phyloP scores from a whole-genome alignment of 352 stramenopile species.

The Phytopythium aichiense region DNA sequence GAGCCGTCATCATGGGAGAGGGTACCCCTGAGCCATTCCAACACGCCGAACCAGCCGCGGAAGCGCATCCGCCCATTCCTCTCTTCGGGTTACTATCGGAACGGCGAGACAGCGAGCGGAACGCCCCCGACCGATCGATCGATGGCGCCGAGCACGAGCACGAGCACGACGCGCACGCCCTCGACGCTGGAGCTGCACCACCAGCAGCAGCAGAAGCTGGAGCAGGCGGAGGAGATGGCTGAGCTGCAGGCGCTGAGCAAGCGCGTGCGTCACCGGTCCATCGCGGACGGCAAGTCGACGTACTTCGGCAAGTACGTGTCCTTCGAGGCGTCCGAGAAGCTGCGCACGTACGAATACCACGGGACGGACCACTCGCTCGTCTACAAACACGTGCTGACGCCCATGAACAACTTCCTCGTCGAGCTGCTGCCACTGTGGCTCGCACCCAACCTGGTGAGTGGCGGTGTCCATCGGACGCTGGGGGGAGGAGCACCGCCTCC shows the following conservation, averaged over 20 bases:
- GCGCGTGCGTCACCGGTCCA: conserved; percentile 70
- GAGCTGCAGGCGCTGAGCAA: conserved; percentile 45
- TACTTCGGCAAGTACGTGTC: conserved; percentile 89
- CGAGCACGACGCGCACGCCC: conserved; percentile 1
- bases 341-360: conserved; percentile 85
- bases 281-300: conserved; percentile 70
- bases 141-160: conserved; percentile 5
- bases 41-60: neutral
- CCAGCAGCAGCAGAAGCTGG: conserved; percentile 13
- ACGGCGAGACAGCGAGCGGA: neutral
- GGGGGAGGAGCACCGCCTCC: neutral
- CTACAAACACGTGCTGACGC: conserved; percentile 84
- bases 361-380: conserved; percentile 83
- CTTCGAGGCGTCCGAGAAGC: conserved; percentile 79
- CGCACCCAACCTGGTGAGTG: conserved; percentile 66
- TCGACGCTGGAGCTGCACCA: conserved; percentile 1
- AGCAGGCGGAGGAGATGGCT: neutral
- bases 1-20: neutral
- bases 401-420: conserved; percentile 83
- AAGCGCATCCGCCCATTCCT: neutral
- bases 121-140: neutral
- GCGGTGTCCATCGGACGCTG: too few species aligned
- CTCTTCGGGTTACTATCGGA: neutral
- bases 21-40: neutral
- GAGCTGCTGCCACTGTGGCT: conserved; percentile 75